Base-by-base conservation (phyloP, 768 basidiomycete genomes). In the Pisolithus sp. region DNA sequence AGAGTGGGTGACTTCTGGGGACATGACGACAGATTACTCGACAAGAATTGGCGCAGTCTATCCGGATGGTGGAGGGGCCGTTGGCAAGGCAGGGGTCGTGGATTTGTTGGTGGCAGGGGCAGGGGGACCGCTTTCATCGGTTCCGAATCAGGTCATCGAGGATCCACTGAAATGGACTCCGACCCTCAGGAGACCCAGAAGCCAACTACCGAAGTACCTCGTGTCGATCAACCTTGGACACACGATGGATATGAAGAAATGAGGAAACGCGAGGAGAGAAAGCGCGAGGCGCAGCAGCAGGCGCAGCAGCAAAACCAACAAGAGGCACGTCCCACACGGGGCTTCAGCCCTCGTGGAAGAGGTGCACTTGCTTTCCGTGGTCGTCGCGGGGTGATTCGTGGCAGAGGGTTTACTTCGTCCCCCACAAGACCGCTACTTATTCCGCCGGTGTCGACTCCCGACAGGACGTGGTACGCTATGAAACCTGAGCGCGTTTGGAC, bases 1-100 rank as follows among this genome's bases (percentile, higher is more conserved):
- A 86, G 83, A 23, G 87, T 94, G 21, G 93, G 93, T 50, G 86
- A 85, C 55, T 96, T 96, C 63, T 96, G 91, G 92, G 85, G 89
- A 5, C 93, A 96, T 63, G 93, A 96, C 66, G 93, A 95, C 65
- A 84, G 93, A 44, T 71, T 93, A 50, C 72, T 91, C 64, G 86
- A 89, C 68, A 89, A 89, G 66, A 83, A 89, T 54, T 68, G 90
- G 39, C 80, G 91, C 39, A 86, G 84, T 62, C 69, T 93, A 42
- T 91, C 88, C 69, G 82, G 81, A 1, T 93, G 89, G 90, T 93
- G 91, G 90, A 76, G 88, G 52, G 87, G 84, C 39, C 77, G 79
- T 54, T 83, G 87, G 83, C 78, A 86, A 63, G 81, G 82, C 40
- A 78, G 86, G 18, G 80, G 81, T 10, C 76, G 86, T 40, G 83